Base-by-base conservation (phyloP, 441 rosid genomes). In the Viola pubescens region DNA sequence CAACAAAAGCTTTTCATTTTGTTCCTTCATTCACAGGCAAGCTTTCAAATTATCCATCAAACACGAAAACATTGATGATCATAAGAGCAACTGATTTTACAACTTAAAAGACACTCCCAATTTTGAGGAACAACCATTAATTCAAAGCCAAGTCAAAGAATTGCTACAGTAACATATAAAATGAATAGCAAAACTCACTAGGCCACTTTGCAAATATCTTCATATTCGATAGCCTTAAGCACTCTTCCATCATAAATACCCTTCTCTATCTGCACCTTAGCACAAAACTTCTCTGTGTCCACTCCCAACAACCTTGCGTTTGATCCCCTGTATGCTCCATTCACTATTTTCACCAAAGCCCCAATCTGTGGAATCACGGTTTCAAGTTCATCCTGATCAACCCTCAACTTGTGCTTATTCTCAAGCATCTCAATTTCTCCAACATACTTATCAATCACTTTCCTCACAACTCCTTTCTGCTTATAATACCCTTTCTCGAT, bases 371-470 rank as follows among this genome's bases (percentile, higher is more conserved):
- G 98, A 66, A 89, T 81, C 68, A 89, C 98, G 0, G 94, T 92
- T 80, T 92, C 97, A 7, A 92, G 87, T 83, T 92, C 98, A 63
- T 84, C 92, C 67, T 89, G 98, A 70, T 92, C 96, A 65, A 92
- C 92, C 65, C 94, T 78, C 74, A 92, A 60, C 37, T 75, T 75
- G 57, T 92, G 96, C 75, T 89, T 89, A 56, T 72, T 82, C 63
- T 86, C 91, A 10, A 87, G 72, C 88, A 89, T 89, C 73, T 86
- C 92, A 4, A 86, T 79, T 74, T 92, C 97, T 12, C 96, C 97
- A 3, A 83, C 96, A 60, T 92, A 92, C 63, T 74, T 82, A 58
- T 92, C 98, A 14, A 86, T 83, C 63, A 89, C 96, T 73, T 79
- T 86, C 68, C 69, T 86, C 70, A 92, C 87, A 4, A 84, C 75